Conservation (phyloP, 768 basidiomycete species). For the Lactarius pseudohatsudake region DNA sequence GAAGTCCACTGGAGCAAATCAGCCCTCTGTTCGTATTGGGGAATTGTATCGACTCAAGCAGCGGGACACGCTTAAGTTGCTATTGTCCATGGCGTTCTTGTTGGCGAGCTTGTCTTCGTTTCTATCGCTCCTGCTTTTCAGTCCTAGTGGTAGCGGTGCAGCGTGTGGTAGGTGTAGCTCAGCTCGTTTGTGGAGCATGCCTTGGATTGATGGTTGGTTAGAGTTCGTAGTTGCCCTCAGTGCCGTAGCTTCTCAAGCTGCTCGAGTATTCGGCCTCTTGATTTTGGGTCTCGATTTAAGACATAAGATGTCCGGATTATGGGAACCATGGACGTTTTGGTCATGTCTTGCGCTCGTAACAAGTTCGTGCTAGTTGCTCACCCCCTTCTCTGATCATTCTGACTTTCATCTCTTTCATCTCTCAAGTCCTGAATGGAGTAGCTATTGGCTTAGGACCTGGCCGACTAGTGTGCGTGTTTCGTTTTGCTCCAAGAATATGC, state of each 20-base stretch:
- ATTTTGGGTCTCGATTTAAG: constrained; percentile 21
- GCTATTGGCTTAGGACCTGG: constrained; percentile 12
- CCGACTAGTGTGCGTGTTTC: constrained; percentile 12
- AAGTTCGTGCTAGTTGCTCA: constrained; percentile 11
- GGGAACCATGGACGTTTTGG: constrained; percentile 23
- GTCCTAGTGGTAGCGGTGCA: neutral
- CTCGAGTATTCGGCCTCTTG: constrained; percentile 22
- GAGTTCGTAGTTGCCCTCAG: constrained; percentile 21
- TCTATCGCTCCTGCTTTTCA: constrained; percentile 23
- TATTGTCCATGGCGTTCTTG: constrained; percentile 28
- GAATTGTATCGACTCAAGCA: constrained; percentile 1
- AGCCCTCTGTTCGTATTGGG: neutral
- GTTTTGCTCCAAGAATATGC: neutral
- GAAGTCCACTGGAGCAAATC: neutral
- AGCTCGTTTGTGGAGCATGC: neutral
- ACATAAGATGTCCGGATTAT: neutral
- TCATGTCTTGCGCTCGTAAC: constrained; percentile 11
- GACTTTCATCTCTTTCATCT: neutral
- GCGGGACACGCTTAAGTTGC: constrained; percentile 7
- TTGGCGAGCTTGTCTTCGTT: constrained; percentile 28
- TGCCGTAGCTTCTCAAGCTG: constrained; percentile 11
- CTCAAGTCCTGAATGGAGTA: constrained; percentile 7
- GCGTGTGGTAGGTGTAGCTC: constrained; percentile 14
- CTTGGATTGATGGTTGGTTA: constrained; percentile 4
- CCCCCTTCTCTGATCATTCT: neutral